Evolutionary conservation across 2,329 filamentous ascomycete species (phyloP).

Genomic region (Stachybotrys chlorohalonatus): DNA sequence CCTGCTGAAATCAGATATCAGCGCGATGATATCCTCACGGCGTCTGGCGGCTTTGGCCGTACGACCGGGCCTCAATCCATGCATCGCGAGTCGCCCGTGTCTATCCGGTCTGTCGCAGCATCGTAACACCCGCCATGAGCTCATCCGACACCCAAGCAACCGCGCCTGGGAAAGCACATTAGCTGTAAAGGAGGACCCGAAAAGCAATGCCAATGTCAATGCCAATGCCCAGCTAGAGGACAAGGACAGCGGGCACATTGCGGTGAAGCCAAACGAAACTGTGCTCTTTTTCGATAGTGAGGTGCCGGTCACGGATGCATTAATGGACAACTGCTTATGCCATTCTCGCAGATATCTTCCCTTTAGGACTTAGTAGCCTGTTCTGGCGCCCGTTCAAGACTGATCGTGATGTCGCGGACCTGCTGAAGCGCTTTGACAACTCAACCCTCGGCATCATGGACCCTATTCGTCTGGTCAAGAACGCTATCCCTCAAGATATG

Average conservation of each 20-base stretch:
- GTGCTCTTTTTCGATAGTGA: slow-evolving; percentile 86
- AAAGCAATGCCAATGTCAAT: background rate
- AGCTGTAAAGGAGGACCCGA: slow-evolving; percentile 5
- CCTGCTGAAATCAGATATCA: background rate
- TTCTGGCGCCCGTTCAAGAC: slow-evolving; percentile 37
- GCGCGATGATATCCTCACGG: background rate
- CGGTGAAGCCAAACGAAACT: slow-evolving; percentile 64
- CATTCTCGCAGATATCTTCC: slow-evolving; percentile 63
- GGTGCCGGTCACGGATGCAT: slow-evolving; percentile 12
- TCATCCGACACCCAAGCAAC: slow-evolving; percentile 2
- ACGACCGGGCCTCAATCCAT: slow-evolving; percentile 5
- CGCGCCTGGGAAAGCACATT: slow-evolving; percentile 16
- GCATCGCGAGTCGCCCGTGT: slow-evolving; percentile 2
- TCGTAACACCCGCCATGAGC: background rate
- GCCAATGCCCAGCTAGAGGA: slow-evolving; percentile 29
- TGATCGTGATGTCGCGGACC: slow-evolving; percentile 38
- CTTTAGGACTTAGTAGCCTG: slow-evolving; percentile 55
- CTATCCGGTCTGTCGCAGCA: slow-evolving; percentile 1
- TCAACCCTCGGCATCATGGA: slow-evolving; percentile 40
- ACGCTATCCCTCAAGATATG: slow-evolving; percentile 53
- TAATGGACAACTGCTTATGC: slow-evolving; percentile 1
- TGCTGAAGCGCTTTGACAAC: slow-evolving; percentile 43
- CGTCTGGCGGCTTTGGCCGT: slow-evolving; percentile 2
- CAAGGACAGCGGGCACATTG: slow-evolving; percentile 72
- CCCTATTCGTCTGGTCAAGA: slow-evolving; percentile 45